Evolutionary conservation across 805 yeast species (phyloP).

Genomic region (Priceomyces haplophilus): DNA sequence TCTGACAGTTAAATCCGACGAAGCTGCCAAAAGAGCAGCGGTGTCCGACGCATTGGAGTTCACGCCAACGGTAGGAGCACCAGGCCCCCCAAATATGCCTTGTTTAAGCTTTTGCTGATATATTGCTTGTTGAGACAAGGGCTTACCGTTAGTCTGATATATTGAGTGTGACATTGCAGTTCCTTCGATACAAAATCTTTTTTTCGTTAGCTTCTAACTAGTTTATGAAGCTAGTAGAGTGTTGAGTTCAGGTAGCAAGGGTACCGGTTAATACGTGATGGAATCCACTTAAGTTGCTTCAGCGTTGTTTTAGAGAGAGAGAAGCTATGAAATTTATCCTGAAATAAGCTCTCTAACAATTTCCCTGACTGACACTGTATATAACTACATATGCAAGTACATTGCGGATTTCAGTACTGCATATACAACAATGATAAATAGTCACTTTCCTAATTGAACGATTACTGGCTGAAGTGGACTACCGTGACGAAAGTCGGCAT

Average conservation of each 20-base stretch:
- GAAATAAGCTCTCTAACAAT: constrained; percentile 1
- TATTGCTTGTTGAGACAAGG: constrained; percentile 69
- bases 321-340: constrained; percentile 4
- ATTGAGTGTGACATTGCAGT: constrained; percentile 39
- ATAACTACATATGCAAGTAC: no score
- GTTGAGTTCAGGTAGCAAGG: neutral
- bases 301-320: neutral
- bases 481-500: no score
- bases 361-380: neutral
- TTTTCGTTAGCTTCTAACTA: neutral
- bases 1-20: constrained; percentile 58
- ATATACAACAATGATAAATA: neutral
- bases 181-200: neutral
- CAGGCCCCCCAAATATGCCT: constrained; percentile 56
- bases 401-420: neutral
- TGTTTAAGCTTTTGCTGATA: constrained; percentile 71
- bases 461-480: no score
- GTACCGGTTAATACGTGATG: neutral
- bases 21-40: constrained; percentile 74
- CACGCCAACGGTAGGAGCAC: constrained; percentile 56
- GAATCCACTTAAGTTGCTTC: constrained; percentile 1
- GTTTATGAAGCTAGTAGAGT: neutral
- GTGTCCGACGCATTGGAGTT: constrained; percentile 66
- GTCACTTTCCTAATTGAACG: constrained; percentile 1
- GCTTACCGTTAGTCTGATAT: constrained; percentile 68